Conservation (phyloP, 805 yeast species). For the Cyberlindnera saturnus region DNA sequence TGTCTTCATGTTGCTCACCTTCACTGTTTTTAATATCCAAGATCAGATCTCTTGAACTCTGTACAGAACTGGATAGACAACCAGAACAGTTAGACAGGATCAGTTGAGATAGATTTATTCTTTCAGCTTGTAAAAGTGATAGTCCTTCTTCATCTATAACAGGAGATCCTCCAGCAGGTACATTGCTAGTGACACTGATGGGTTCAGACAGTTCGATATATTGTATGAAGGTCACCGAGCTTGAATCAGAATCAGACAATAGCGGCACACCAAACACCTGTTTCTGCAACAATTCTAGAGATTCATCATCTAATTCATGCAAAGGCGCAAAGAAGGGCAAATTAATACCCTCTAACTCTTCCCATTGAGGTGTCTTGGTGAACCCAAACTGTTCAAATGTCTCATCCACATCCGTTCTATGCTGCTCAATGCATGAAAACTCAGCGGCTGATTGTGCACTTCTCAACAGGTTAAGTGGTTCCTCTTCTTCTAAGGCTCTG, state of each 20-base stretch:
- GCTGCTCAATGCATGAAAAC: constrained; percentile 4
- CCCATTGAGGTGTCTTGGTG: not conserved
- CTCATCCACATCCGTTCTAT: constrained; percentile 5
- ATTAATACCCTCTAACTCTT: not conserved
- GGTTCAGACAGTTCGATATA: too few relatives aligned
- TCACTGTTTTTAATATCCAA: not conserved
- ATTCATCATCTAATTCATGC: constrained; percentile 4
- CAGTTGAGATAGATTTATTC: too few relatives aligned
- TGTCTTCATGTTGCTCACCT: not conserved
- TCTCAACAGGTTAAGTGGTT: not conserved
- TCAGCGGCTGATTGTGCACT: not conserved
- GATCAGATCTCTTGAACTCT: constrained; percentile 1
- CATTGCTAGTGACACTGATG: too few relatives aligned
- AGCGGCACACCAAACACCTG: constrained; percentile 1
- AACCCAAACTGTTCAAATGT: not conserved
- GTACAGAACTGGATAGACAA: not conserved
- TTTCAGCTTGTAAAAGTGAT: too few relatives aligned
- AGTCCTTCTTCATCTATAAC: too few relatives aligned
- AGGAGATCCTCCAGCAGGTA: too few relatives aligned
- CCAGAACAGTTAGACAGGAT: too few relatives aligned
- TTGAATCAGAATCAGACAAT: not conserved
- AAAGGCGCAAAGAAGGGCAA: constrained; percentile 8
- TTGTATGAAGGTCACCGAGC: too few relatives aligned
- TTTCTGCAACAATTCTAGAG: constrained; percentile 3
- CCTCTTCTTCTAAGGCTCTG: not conserved